Conservation (phyloP, 177 flowering plant species). For the Telopea speciosissima region DNA sequence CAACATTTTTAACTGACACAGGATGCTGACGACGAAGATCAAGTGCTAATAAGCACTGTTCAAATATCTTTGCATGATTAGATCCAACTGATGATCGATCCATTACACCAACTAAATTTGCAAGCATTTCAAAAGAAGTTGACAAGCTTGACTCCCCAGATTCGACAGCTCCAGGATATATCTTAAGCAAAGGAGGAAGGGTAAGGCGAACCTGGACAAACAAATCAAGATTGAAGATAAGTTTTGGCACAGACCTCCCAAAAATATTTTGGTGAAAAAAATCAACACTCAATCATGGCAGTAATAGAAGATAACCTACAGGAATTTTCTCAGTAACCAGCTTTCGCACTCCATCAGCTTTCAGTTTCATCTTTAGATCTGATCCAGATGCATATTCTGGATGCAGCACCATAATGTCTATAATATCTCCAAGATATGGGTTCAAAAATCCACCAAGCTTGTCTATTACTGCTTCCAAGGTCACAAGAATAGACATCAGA, state of each 20-base stretch:
- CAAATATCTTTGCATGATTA: slow-evolving; percentile 58
- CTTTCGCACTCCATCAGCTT: slow-evolving; percentile 56
- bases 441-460: slow-evolving; percentile 82
- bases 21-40: slow-evolving; percentile 75
- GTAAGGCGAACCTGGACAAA: slow-evolving; percentile 63
- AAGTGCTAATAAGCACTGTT: slow-evolving; percentile 68
- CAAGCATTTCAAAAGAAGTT: slow-evolving; percentile 59
- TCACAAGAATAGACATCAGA: slow-evolving; percentile 42
- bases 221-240: slow-evolving; percentile 10
- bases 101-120: slow-evolving; percentile 43
- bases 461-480: slow-evolving; percentile 65
- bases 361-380: slow-evolving; percentile 47
- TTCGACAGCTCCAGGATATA: slow-evolving; percentile 47
- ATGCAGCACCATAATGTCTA: slow-evolving; percentile 53
- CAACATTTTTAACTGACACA: slow-evolving; percentile 42
- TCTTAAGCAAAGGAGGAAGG: slow-evolving; percentile 52
- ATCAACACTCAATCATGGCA: neutral
- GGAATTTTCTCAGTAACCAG: slow-evolving; percentile 64
- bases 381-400: slow-evolving; percentile 41
- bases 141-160: slow-evolving; percentile 59
- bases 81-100: slow-evolving; percentile 56
- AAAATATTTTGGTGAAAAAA: neutral
- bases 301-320: slow-evolving; percentile 33
- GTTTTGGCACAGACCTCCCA: neutral
- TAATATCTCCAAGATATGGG: slow-evolving; percentile 72